Percentiles rank a stretch among this genome's conserved stretches.
Conservation (phyloP, 495 filamentous ascomycete species). For the Penicillium herquei region DNA sequence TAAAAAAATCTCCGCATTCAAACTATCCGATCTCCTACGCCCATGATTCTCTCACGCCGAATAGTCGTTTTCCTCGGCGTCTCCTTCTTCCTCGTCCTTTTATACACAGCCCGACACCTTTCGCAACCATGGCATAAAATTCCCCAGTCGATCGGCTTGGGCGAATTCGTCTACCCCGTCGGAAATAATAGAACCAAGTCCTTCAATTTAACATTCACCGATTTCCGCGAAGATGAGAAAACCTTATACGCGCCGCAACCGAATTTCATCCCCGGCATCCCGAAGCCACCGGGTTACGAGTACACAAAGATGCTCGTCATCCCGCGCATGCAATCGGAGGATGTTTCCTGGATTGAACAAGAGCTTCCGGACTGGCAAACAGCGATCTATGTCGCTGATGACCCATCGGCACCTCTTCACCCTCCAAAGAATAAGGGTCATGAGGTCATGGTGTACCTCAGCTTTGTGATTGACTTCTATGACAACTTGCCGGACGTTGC, state of each 20-base stretch:
- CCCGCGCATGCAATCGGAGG: slow-evolving; percentile 53
- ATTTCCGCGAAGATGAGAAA: slow-evolving; percentile 12
- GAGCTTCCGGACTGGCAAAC: slow-evolving; percentile 55
- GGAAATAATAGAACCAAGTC: slow-evolving; percentile 9
- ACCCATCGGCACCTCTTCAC: slow-evolving; percentile 57
- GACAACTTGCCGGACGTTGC: slow-evolving; percentile 63
- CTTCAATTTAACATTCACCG: slow-evolving; percentile 25
- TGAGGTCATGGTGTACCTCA: slow-evolving; percentile 74
- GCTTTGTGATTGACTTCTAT: slow-evolving; percentile 72
- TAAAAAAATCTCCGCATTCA: slow-evolving; percentile 6
- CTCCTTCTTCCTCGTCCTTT: slow-evolving; percentile 32
- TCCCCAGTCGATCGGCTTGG: slow-evolving; percentile 39
- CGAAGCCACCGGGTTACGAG: slow-evolving; percentile 39
- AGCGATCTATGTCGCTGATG: slow-evolving; percentile 65
- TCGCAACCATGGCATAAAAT: slow-evolving; percentile 26
- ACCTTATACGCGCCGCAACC: slow-evolving; percentile 32
- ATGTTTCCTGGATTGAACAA: slow-evolving; percentile 59
- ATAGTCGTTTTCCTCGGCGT: slow-evolving; percentile 36
- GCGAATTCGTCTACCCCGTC: slow-evolving; percentile 25
- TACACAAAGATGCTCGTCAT: slow-evolving; percentile 58
- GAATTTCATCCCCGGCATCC: slow-evolving; percentile 36
- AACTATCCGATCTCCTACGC: slow-evolving; percentile 7
- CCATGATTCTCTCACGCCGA: slow-evolving; percentile 42
- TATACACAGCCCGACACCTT: slow-evolving; percentile 31
- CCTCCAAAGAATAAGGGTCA: slow-evolving; percentile 73